Conservation (phyloP, 805 yeast genomes). For the Ogataea angusta region DNA sequence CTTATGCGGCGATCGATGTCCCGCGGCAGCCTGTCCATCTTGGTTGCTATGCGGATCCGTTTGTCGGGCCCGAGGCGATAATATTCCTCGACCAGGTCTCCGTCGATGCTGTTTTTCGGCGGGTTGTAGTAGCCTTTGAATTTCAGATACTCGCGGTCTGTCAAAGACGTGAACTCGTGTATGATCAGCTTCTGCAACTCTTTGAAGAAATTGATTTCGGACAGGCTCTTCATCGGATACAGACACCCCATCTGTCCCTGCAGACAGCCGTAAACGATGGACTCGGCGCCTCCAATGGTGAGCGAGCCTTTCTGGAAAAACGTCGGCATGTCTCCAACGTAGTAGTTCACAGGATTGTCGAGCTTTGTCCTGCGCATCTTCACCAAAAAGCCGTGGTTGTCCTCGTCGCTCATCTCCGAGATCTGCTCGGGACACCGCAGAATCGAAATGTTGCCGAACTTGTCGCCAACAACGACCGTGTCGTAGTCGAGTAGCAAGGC, state of each 20-base stretch:
- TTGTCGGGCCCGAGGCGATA: constrained; percentile 33
- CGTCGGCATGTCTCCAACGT: constrained; percentile 67
- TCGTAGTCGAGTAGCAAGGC: constrained; percentile 63
- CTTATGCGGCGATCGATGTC: constrained; percentile 51
- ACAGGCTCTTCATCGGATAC: constrained; percentile 59
- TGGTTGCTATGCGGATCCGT: constrained; percentile 38
- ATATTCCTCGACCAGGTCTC: constrained; percentile 74
- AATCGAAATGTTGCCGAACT: constrained; percentile 76
- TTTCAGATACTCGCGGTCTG: constrained; percentile 64
- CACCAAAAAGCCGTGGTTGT: constrained; percentile 41
- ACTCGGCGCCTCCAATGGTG: constrained; percentile 61
- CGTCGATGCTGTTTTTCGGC: constrained; percentile 73
- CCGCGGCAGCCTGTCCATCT: constrained; percentile 43
- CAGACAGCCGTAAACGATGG: constrained; percentile 67
- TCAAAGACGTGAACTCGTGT: constrained; percentile 37
- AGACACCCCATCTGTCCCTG: constrained; percentile 80
- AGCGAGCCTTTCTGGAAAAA: constrained; percentile 53
- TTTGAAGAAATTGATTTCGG: constrained; percentile 58
- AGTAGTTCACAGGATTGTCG: constrained; percentile 52
- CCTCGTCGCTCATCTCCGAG: constrained; percentile 49
- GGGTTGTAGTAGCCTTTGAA: constrained; percentile 85
- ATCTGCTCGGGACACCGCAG: constrained; percentile 55
- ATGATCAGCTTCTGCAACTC: constrained; percentile 50
- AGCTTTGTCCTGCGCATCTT: constrained; percentile 44
- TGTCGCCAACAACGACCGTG: constrained; percentile 82